Evolutionary conservation across 352 stramenopile genomes (phyloP).

Genomic region (Globisporangium splendens): DNA sequence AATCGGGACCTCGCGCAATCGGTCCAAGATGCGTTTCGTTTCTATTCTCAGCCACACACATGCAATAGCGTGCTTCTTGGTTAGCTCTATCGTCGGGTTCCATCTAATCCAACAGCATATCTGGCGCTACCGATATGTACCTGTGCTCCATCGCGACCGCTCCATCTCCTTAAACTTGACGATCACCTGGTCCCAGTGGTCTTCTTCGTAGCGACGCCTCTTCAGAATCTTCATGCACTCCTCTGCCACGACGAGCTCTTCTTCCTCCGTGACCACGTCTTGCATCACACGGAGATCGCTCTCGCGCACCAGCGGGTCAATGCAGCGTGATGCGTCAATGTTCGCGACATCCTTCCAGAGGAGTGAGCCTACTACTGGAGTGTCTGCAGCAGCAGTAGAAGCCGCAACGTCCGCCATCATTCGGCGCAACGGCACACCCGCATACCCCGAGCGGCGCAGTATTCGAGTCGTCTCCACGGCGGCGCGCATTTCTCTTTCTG

Average conservation of each 20-base stretch:
- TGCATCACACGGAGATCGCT: slow-evolving; percentile 62
- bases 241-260: slow-evolving; percentile 67
- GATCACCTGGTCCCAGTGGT: slow-evolving; percentile 85
- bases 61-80: neutral
- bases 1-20: slow-evolving; percentile 52
- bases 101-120: neutral
- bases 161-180: slow-evolving; percentile 90
- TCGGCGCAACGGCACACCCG: neutral
- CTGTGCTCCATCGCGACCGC: slow-evolving; percentile 67
- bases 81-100: no score
- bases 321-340: slow-evolving; percentile 56
- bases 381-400: neutral
- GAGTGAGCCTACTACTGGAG: neutral
- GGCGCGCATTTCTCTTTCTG: neutral
- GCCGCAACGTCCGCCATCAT: neutral
- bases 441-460: slow-evolving; percentile 9
- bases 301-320: slow-evolving; percentile 49
- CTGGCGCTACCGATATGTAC: slow-evolving; percentile 2
- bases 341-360: slow-evolving; percentile 37
- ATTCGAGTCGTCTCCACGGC: neutral
- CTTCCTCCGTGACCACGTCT: slow-evolving; percentile 70
- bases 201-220: slow-evolving; percentile 71
- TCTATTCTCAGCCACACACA: slow-evolving; percentile 22
- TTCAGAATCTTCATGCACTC: slow-evolving; percentile 63
- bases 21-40: slow-evolving; percentile 58